Conservation (phyloP, 805 yeast genomes). For the Pichia scutulata region DNA sequence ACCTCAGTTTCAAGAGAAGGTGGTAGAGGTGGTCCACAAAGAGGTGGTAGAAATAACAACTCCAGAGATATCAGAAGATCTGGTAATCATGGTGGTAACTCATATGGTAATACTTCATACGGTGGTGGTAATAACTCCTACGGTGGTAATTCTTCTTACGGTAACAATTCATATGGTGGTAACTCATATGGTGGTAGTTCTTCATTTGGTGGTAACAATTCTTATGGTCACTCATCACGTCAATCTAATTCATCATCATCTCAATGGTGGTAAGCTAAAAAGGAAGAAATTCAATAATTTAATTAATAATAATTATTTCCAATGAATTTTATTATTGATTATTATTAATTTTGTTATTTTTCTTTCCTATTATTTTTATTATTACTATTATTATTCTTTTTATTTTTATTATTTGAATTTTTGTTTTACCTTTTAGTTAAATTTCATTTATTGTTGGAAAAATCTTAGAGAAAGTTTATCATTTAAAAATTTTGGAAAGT, state of each 20-base stretch:
- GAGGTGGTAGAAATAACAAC: slow-evolving; percentile 25
- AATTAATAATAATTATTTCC: not conserved
- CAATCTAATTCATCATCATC: slow-evolving; percentile 15
- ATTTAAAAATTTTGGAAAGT: not conserved
- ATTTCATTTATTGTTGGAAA: slow-evolving; percentile 13
- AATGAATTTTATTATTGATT: slow-evolving; percentile 1
- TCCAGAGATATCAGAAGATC: slow-evolving; percentile 14
- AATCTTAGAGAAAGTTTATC: slow-evolving; percentile 9
- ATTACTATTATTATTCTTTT: not conserved
- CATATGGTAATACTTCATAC: not conserved
- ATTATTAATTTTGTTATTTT: slow-evolving; percentile 4
- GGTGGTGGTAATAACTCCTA: slow-evolving; percentile 10
- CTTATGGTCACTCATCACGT: slow-evolving; percentile 2
- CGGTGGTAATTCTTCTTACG: slow-evolving; percentile 15
- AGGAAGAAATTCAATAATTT: not conserved
- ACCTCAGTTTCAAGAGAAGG: slow-evolving; percentile 72
- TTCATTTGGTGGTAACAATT: not conserved
- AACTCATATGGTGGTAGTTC: slow-evolving; percentile 30
- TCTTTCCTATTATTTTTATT: not conserved
- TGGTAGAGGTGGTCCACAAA: slow-evolving; percentile 39
- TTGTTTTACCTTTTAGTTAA: not conserved
- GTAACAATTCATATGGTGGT: slow-evolving; percentile 19
- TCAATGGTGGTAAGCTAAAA: slow-evolving; percentile 28
- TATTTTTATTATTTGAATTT: not conserved
- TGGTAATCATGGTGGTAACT: slow-evolving; percentile 19